Conservation (phyloP, 2,329 filamentous ascomycete species). For the Monosporascus sp. region DNA sequence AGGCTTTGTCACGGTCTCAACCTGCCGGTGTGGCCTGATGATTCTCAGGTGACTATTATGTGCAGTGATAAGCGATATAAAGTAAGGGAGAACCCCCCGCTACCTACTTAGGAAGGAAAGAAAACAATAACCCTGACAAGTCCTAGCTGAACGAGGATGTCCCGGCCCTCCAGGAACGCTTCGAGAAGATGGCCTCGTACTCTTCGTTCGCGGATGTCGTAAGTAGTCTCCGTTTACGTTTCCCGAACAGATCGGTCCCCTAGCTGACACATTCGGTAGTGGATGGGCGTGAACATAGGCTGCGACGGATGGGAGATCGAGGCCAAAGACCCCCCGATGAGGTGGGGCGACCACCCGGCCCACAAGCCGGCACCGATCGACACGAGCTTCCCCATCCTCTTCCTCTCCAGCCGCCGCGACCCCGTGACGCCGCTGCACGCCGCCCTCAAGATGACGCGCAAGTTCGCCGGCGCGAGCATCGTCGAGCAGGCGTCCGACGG, state of each 20-base stretch:
- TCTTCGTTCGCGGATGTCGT: constrained; percentile 34
- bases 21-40: constrained; percentile 21
- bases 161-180: constrained; percentile 21
- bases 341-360: constrained; percentile 24
- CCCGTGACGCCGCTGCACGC: constrained; percentile 53
- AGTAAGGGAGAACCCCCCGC: constrained; percentile 1
- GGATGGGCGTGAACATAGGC: constrained; percentile 28
- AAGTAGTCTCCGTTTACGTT: constrained; percentile 8
- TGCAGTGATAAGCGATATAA: constrained; percentile 31
- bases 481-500: constrained; percentile 32
- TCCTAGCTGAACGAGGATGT: constrained; percentile 26
- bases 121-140: neutral
- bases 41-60: constrained; percentile 25
- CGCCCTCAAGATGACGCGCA: constrained; percentile 35
- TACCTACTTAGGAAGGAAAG: neutral
- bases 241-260: constrained; percentile 4
- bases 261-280: constrained; percentile 18
- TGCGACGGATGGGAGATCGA: constrained; percentile 31
- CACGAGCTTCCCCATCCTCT: constrained; percentile 50
- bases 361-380: constrained; percentile 28
- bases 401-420: constrained; percentile 53
- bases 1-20: constrained; percentile 18
- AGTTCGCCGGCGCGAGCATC: constrained; percentile 32
- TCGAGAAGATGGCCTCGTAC: constrained; percentile 23
- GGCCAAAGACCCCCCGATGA: constrained; percentile 26